These are phyloP conservation scores for Ceratopteris richardii DNA, from an alignment of 75 land plant species.

Conservation along the genomic window DNA sequence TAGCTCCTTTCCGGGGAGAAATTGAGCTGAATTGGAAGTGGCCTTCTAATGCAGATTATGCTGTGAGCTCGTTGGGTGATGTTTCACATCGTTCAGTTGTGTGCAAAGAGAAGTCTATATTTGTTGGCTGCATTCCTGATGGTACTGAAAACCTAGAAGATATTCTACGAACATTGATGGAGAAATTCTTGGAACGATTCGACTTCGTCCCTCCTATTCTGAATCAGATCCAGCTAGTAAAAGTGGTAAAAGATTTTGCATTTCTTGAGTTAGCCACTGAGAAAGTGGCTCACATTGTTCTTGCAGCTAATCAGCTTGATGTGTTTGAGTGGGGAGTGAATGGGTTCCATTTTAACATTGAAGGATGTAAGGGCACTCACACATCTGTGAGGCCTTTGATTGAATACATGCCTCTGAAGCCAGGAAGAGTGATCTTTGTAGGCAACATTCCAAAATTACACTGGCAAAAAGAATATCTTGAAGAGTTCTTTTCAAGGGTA, in stretches of 20 bases:
- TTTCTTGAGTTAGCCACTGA: slow-evolving; percentile 9
- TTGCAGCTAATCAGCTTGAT: slow-evolving; percentile 8
- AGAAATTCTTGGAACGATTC: slow-evolving; percentile 1
- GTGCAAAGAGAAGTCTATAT: slow-evolving; percentile 4
- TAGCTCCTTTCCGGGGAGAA: no score
- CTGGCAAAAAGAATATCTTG: slow-evolving; percentile 1
- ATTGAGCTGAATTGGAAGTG: no score
- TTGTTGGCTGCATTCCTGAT: slow-evolving; percentile 11
- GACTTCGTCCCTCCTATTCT: slow-evolving; percentile 7
- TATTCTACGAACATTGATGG: slow-evolving; percentile 1
- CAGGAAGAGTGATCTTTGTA: slow-evolving; percentile 8
- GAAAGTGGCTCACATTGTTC: slow-evolving; percentile 7
- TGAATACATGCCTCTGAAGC: slow-evolving; percentile 7
- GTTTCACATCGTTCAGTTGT: no score
- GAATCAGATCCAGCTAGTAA: neutral
- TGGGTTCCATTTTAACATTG: slow-evolving; percentile 8
- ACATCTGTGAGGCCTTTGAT: slow-evolving; percentile 1
- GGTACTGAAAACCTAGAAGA: neutral
- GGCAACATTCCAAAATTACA: slow-evolving; percentile 6
- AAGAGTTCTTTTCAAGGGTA: neutral
- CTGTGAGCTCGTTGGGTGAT: no score
- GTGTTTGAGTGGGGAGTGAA: neutral
- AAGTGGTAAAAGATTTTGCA: slow-evolving; percentile 3
- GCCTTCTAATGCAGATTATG: no score
- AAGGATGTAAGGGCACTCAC: neutral